Conservation (phyloP, 2,329 filamentous ascomycete species). For the Aspergillus sp. region DNA sequence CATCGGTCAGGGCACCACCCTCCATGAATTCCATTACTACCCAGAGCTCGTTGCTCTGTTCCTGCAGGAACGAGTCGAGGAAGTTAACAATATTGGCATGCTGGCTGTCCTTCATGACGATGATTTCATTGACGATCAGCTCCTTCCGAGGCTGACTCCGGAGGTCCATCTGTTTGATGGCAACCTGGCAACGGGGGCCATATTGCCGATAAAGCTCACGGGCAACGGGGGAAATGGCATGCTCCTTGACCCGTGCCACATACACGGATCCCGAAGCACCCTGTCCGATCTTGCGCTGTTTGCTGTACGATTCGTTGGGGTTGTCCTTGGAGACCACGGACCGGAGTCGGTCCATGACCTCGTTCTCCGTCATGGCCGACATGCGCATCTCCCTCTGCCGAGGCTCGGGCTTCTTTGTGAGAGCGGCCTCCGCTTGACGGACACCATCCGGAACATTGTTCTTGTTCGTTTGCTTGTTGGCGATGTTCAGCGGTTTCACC, state of each 20-base stretch:
- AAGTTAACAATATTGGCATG: conserved; percentile 99
- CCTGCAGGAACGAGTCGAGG: conserved; percentile 91
- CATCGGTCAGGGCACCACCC: conserved; percentile 92
- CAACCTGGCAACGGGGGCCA: conserved; percentile 81
- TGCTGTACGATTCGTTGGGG: conserved; percentile 91
- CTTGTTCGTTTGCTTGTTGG: conserved; percentile 59
- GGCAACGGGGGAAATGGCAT: conserved; percentile 75
- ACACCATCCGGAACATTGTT: conserved; percentile 60
- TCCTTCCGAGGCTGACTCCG: conserved; percentile 97
- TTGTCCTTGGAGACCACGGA: conserved; percentile 95
- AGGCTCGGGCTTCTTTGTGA: conserved; percentile 75
- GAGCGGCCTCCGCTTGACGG: conserved; percentile 84
- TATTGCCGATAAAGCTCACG: conserved; percentile 75
- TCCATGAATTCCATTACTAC: conserved; percentile 99
- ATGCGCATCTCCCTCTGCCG: conserved; percentile 92
- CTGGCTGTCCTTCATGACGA: conserved; percentile 99
- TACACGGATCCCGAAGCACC: conserved; percentile 98
- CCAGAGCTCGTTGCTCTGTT: conserved; percentile 95
- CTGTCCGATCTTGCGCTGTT: conserved; percentile 99
- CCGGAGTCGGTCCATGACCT: conserved; percentile 94
- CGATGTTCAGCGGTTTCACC: conserved; percentile 78
- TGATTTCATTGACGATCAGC: conserved; percentile 98
- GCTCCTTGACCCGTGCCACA: conserved; percentile 91
- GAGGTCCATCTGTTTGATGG: conserved; percentile 99
- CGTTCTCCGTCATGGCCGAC: conserved; percentile 95